These are phyloP conservation scores for Sequoia sempervirens DNA, from an alignment of 75 land plant species.

Conservation along the genomic window DNA sequence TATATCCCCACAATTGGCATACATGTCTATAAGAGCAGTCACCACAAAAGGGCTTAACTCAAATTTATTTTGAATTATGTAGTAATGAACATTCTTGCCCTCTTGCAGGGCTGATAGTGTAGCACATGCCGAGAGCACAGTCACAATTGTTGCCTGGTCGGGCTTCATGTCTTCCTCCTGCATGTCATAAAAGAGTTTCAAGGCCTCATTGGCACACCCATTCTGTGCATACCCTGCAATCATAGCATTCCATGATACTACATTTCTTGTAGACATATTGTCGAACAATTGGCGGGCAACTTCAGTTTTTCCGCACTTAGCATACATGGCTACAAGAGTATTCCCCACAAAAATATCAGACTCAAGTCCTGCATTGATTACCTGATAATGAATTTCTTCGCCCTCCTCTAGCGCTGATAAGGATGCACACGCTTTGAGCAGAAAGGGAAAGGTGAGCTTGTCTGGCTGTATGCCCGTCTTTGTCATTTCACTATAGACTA, in stretches of 20 bases:
- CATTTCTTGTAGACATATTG: slow-evolving; percentile 17
- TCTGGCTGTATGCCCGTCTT: slow-evolving; percentile 19
- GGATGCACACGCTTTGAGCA: slow-evolving; percentile 12
- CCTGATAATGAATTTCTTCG: slow-evolving; percentile 13
- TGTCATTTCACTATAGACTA: slow-evolving; percentile 7
- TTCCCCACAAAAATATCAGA: slow-evolving; percentile 6
- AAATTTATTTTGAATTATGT: not conserved
- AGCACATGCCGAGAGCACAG: slow-evolving; percentile 16
- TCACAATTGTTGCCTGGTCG: slow-evolving; percentile 19
- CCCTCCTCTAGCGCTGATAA: slow-evolving; percentile 6
- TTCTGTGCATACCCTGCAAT: slow-evolving; percentile 21
- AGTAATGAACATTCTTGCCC: slow-evolving; percentile 1
- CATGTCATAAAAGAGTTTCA: slow-evolving; percentile 14
- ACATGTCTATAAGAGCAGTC: slow-evolving; percentile 29
- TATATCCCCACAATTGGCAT: slow-evolving; percentile 17
- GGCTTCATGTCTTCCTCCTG: slow-evolving; percentile 7
- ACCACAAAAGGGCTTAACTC: slow-evolving; percentile 1
- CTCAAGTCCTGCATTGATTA: slow-evolving; percentile 10
- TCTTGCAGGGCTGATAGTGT: slow-evolving; percentile 13
- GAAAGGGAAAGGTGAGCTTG: slow-evolving; percentile 10
- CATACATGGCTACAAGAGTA: slow-evolving; percentile 20
- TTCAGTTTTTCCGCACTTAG: slow-evolving; percentile 13
- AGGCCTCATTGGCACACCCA: slow-evolving; percentile 8
- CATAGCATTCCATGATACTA: slow-evolving; percentile 40
- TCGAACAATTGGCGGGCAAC: slow-evolving; percentile 24